Conservation (phyloP, 1,284 basidiomycete species). For the Ustilago sp. region DNA sequence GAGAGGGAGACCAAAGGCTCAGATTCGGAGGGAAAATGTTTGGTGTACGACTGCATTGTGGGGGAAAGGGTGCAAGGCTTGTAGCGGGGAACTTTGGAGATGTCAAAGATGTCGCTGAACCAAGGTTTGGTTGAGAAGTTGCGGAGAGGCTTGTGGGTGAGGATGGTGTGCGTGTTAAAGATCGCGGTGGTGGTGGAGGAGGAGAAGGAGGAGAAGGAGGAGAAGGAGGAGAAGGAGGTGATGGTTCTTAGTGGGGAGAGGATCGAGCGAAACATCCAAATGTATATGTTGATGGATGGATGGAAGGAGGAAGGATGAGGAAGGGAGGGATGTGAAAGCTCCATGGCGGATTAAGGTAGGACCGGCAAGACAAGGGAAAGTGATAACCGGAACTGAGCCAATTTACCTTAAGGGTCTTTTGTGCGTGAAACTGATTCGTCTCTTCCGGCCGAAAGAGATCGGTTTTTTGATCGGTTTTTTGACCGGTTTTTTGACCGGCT, state of each 20-base stretch:
- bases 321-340: neutral
- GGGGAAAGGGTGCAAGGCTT: neutral
- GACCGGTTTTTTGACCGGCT: too few relatives aligned
- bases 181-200: neutral
- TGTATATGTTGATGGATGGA: neutral
- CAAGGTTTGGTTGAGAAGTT: too few relatives aligned
- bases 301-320: neutral
- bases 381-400: neutral
- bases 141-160: neutral
- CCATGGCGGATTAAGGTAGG: neutral
- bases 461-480: too few relatives aligned
- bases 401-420: neutral
- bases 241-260: constrained; percentile 9
- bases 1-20: constrained; percentile 34
- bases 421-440: neutral
- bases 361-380: neutral
- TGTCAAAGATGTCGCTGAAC: constrained; percentile 13
- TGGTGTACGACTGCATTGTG: constrained; percentile 42
- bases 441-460: too few relatives aligned
- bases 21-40: constrained; percentile 19
- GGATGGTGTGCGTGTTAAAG: neutral
- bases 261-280: constrained; percentile 12
- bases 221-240: neutral
- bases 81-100: constrained; percentile 23
- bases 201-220: neutral